Conservation (phyloP, 352 stramenopile genomes). For the Labyrinthula sp. region DNA sequence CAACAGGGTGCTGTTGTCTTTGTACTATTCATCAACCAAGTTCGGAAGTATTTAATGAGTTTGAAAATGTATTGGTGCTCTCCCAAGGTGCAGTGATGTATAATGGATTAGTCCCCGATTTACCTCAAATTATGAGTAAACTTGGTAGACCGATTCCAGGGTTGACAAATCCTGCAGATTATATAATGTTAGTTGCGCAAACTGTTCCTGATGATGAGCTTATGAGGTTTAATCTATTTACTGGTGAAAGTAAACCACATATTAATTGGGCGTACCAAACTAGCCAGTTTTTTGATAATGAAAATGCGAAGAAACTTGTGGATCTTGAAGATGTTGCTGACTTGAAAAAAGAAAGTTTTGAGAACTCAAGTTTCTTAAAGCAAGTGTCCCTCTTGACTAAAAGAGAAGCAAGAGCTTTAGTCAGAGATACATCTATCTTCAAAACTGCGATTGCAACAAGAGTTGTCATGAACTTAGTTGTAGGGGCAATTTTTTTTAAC, state of each 20-base stretch:
- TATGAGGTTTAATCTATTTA: constrained; percentile 4
- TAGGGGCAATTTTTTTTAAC: constrained; percentile 26
- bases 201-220: constrained; percentile 14
- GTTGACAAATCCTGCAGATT: constrained; percentile 26
- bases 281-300: too few species aligned
- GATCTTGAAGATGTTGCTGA: too few species aligned
- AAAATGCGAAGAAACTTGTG: too few species aligned
- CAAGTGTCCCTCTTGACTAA: too few species aligned
- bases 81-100: constrained; percentile 38
- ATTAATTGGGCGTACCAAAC: too few species aligned
- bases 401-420: too few species aligned
- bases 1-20: constrained; percentile 52
- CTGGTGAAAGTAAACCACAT: constrained; percentile 1
- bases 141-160: constrained; percentile 16
- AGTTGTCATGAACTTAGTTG: constrained; percentile 17
- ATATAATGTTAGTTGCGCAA: constrained; percentile 20
- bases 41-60: constrained; percentile 54
- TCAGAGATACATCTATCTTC: constrained; percentile 6
- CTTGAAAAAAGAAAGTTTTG: too few species aligned
- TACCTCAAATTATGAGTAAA: constrained; percentile 13
- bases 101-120: constrained; percentile 39
- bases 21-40: constrained; percentile 48
- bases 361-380: too few species aligned
- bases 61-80: constrained; percentile 48
- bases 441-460: constrained; percentile 15